Conservation (phyloP, 371 early-diverging fungal genomes). For the Mortierella sp. region DNA sequence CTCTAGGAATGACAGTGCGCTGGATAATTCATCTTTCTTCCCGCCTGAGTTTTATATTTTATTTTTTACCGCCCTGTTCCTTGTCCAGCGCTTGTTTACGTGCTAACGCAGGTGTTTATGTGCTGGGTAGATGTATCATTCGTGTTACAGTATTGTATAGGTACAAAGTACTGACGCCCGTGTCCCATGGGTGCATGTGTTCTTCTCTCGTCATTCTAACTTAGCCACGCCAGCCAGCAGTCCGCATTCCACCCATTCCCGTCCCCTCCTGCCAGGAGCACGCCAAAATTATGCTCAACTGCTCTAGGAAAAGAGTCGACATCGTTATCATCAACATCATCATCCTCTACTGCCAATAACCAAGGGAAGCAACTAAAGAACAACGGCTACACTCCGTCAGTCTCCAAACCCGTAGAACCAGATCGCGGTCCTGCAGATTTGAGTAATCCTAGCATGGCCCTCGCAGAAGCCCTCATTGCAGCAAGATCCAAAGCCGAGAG, state of each 20-base stretch:
- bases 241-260: slow-evolving; percentile 47
- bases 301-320: not conserved
- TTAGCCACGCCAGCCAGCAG: slow-evolving; percentile 5
- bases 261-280: slow-evolving; percentile 27
- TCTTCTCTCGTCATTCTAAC: too few relatives aligned
- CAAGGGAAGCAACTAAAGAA: slow-evolving; percentile 1
- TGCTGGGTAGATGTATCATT: too few relatives aligned
- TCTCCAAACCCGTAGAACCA: slow-evolving; percentile 25
- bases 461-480: slow-evolving; percentile 47
- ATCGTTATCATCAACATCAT: slow-evolving; percentile 2
- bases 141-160: too few relatives aligned
- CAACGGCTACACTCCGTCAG: slow-evolving; percentile 16
- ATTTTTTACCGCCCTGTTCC: slow-evolving; percentile 25
- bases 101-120: too few relatives aligned
- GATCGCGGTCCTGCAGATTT: slow-evolving; percentile 53
- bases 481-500: slow-evolving; percentile 41
- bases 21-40: slow-evolving; percentile 15
- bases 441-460: slow-evolving; percentile 49
- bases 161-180: too few relatives aligned
- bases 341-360: not conserved
- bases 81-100: too few relatives aligned
- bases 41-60: slow-evolving; percentile 23
- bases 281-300: slow-evolving; percentile 9
- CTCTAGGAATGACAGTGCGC: slow-evolving; percentile 18
- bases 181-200: too few relatives aligned